Base-by-base conservation (phyloP, 192 early-diverging fungal species). In the Backusella tuberculispora region DNA sequence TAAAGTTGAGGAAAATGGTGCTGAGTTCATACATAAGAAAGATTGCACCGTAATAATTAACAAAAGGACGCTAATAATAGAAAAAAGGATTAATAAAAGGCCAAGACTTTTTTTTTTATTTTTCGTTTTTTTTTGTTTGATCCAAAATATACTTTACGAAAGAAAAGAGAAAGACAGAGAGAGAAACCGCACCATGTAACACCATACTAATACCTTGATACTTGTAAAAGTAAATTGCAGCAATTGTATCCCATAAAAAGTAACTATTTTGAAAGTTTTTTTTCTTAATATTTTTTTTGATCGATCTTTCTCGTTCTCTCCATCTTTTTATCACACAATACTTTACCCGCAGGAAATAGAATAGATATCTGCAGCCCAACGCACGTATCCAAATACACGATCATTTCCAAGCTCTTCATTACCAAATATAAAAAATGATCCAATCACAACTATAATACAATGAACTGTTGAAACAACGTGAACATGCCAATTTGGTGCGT, bases 21-120 rank as follows among this genome's bases (percentile, higher is more conserved):
- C 88, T 91, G n/a, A 95, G 80, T 81, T 98, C 97, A 81, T 90
- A 96, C 89, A 98, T 89, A 56, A 98, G 88, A 74, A 96, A 96
- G 14, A 90, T 88, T 12, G 91, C 86, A 21, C 95, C 97, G 76
- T 93, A 97, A 83, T 95, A 95, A 77, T 91, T 89, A 56, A 96
- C 80, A 72, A 94, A 94, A 19, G 96, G 96, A 64, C 86, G 85
- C 90, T 93, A 85, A 38, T 17, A 37, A 29, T 37, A 8, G 24
- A 8, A 43, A 56, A 10, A 12, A 2, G 0, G 53, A 26, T 60
- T 60, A 60, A 24, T 60, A 12, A 60, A 56, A 60, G 26, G 50
- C 50, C 50, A 53, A 53, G 50, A 53, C 50, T 53, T 53, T 48
- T 50, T 15, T 48, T 15, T 64, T 19, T 26, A 6, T 63, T 8